Conservation (phyloP, 1,139 yeast species). For the Tardiomyces digboiensis region DNA sequence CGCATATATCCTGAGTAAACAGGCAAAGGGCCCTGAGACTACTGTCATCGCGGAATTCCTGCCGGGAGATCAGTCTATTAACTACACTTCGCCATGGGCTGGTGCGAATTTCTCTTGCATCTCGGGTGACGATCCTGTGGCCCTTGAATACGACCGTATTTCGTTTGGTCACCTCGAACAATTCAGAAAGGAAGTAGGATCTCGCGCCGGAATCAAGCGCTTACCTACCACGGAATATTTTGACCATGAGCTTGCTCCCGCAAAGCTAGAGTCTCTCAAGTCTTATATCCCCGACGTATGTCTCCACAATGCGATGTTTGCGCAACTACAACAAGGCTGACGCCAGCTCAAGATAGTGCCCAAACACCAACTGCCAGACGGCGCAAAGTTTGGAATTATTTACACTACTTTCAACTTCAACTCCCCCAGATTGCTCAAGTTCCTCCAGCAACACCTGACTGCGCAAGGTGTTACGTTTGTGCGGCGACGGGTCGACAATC, state of each 20-base stretch:
- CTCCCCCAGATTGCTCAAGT: conserved; percentile 47
- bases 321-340: not conserved
- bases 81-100: conserved; percentile 57
- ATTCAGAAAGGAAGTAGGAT: conserved; percentile 42
- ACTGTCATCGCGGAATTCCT: conserved; percentile 51
- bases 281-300: conserved; percentile 38
- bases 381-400: conserved; percentile 42
- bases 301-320: conserved; percentile 7
- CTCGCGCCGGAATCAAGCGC: conserved; percentile 46
- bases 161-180: conserved; percentile 41
- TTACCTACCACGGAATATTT: conserved; percentile 46
- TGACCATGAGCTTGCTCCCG: conserved; percentile 26
- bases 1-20: conserved; percentile 40
- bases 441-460: conserved; percentile 35
- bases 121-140: conserved; percentile 45
- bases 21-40: conserved; percentile 38
- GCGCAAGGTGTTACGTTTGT: conserved; percentile 40
- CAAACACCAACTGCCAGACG: conserved; percentile 33
- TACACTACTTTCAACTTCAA: conserved; percentile 59
- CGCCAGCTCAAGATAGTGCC: conserved; percentile 1
- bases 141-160: conserved; percentile 42
- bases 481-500: conserved; percentile 37
- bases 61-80: conserved; percentile 66
- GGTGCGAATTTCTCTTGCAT: conserved; percentile 52
- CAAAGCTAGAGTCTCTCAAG: conserved; percentile 35